Base-by-base conservation (phyloP, 2,329 filamentous ascomycete species). In the Epichloe baconii region DNA sequence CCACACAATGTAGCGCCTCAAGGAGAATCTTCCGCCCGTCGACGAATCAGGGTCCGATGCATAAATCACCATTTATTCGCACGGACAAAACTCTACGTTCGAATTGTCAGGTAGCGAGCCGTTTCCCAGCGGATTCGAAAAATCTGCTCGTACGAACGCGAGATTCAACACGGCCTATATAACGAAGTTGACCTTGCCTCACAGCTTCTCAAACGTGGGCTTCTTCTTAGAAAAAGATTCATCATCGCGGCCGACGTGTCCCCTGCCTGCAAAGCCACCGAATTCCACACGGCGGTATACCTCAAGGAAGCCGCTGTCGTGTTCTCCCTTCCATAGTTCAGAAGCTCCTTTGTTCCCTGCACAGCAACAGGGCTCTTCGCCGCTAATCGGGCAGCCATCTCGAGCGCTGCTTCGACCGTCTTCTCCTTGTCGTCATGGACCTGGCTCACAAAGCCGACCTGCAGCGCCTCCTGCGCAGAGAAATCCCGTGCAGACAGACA, bases 231-330 rank as follows among this genome's bases (percentile, higher is more conserved):
- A 76, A 56, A 95, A 8, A 85, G 86, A 40, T 86, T 87, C 64
- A 86, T 63, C 64, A 96, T 73, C 1, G 90, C 88, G 53, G 76
- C 72, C 62, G 79, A 71, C 43, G 95, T 77, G 72, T 97, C 91
- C 49, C 74, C 72, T 6, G 87, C 86, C 72, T 96, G 90, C 59
- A 95, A 64, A 62, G 86, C 86, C 2, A 82, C 85, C 59, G 81
- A 78, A 63, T 97, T 97, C 91, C 90, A 96, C 1, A 93, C 76
- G 11, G 80, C 77, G 4, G 90, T 95, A 67, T 95, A 96, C 52
- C 80, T 79, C 64, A 97, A 69, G 45, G 83, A 88, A 58, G 95
- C 88, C 44, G 78, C 79, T 31, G 95, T 80, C 2, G 76, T 74
- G 64, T 89, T 80, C 66, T 95, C 90, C 59, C 87, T 77, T 36